These are phyloP conservation scores for Hymenoscyphus infarciens DNA, from an alignment of 2,329 filamentous ascomycete genomes.

Conservation along the genomic window DNA sequence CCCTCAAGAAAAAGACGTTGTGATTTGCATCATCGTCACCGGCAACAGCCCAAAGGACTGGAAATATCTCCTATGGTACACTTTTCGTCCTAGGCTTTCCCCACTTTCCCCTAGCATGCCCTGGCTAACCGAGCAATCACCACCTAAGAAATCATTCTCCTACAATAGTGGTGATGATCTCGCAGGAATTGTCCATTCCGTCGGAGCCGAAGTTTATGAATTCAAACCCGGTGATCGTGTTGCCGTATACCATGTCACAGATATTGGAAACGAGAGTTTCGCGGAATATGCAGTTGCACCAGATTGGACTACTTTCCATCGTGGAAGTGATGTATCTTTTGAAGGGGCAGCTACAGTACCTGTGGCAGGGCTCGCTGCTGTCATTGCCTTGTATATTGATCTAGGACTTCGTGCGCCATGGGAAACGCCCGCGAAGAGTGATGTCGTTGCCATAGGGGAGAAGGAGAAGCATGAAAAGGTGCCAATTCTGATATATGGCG, in stretches of 20 bases:
- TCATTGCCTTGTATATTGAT: slow-evolving; percentile 38
- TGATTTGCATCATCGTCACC: not conserved
- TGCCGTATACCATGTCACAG: slow-evolving; percentile 50
- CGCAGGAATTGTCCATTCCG: slow-evolving; percentile 43
- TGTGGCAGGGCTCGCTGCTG: slow-evolving; percentile 43
- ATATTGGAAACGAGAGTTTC: slow-evolving; percentile 48
- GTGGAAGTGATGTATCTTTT: slow-evolving; percentile 31
- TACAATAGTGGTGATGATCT: slow-evolving; percentile 37
- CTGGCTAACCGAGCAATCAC: not conserved
- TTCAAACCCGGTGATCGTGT: slow-evolving; percentile 46
- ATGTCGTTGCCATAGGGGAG: slow-evolving; percentile 7
- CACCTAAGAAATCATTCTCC: slow-evolving; percentile 3
- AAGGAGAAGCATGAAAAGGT: too few relatives aligned
- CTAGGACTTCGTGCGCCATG: slow-evolving; percentile 41
- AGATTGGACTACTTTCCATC: slow-evolving; percentile 51
- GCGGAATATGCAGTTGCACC: slow-evolving; percentile 59
- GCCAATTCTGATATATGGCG: too few relatives aligned
- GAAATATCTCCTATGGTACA: slow-evolving; percentile 18
- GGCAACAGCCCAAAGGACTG: slow-evolving; percentile 31
- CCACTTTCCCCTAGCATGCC: slow-evolving; percentile 13
- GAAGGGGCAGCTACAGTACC: slow-evolving; percentile 41
- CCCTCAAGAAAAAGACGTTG: too few relatives aligned
- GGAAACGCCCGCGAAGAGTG: slow-evolving; percentile 23
- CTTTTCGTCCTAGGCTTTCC: too few relatives aligned
- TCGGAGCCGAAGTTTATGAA: slow-evolving; percentile 45